A percentile compares a stretch with the other conserved stretches of the same genome.
Conservation (phyloP, 768 basidiomycete genomes). For the Leucogyrophana mollusca region DNA sequence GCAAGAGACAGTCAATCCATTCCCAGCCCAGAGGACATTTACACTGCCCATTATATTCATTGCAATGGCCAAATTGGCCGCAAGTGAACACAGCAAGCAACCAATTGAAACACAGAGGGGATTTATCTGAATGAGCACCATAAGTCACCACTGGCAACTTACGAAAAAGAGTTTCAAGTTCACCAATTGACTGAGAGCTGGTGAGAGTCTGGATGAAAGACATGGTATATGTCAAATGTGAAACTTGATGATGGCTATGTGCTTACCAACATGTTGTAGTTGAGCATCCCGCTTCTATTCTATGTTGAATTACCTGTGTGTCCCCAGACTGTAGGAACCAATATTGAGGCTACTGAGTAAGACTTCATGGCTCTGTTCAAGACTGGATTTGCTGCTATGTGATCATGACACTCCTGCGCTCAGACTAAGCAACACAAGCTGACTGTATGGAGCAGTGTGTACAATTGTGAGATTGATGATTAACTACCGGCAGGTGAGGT, state of each 20-base stretch:
- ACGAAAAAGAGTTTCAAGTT: too few relatives aligned
- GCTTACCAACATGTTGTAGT: constrained; percentile 26
- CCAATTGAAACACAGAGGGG: constrained; percentile 96
- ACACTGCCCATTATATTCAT: constrained; percentile 92
- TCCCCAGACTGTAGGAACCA: constrained; percentile 2
- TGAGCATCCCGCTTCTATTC: constrained; percentile 12
- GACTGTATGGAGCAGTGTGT: too few relatives aligned
- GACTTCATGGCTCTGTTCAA: too few relatives aligned
- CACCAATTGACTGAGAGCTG: too few relatives aligned
- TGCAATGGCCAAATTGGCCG: constrained; percentile 89
- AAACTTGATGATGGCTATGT: constrained; percentile 14
- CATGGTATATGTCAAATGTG: constrained; percentile 9
- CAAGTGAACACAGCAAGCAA: constrained; percentile 88
- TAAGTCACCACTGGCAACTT: too few relatives aligned
- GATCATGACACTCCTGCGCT: too few relatives aligned
- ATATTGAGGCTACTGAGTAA: neutral
- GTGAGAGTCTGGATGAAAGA: too few relatives aligned
- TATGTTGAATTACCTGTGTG: constrained; percentile 6
- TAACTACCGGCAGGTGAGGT: constrained; percentile 33
- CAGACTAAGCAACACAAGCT: too few relatives aligned
- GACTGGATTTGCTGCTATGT: too few relatives aligned
- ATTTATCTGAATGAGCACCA: too few relatives aligned
- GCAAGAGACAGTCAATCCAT: constrained; percentile 90
- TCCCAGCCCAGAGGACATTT: constrained; percentile 98
- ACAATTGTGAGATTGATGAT: constrained; percentile 21